Evolutionary conservation across 306 rosid species (phyloP).

Genomic region (Cicer cuneatum): DNA sequence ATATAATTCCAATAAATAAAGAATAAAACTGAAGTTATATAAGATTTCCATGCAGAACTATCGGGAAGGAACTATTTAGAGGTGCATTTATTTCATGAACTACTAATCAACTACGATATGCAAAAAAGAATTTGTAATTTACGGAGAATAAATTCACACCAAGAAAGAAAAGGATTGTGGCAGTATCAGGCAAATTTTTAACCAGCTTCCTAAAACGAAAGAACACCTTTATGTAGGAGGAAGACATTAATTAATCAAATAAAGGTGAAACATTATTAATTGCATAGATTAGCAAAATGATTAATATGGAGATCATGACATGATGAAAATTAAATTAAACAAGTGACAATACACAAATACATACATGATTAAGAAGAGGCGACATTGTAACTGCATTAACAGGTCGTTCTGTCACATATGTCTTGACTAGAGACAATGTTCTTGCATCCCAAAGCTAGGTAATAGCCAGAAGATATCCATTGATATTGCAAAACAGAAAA

Average conservation of each 20-base stretch:
- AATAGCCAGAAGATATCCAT: conserved; percentile 8
- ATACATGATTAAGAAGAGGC: conserved; percentile 91
- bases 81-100: neutral
- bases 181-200: neutral
- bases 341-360: conserved; percentile 37
- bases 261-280: conserved; percentile 2
- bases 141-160: neutral
- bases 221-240: neutral
- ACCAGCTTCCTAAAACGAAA: neutral
- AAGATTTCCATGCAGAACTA: neutral
- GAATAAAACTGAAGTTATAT: conserved; percentile 15
- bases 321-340: neutral
- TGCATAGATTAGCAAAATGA: neutral
- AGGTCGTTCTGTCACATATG: conserved; percentile 85
- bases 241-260: conserved; percentile 7
- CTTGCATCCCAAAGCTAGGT: conserved; percentile 89
- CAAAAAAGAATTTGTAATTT: neutral
- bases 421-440: conserved; percentile 84
- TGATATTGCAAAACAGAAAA: neutral
- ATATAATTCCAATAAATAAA: neutral
- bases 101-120: neutral
- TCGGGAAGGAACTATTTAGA: neutral
- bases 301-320: conserved; percentile 2
- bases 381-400: conserved; percentile 98
- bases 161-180: neutral